phyloP scores from a whole-genome alignment of 495 filamentous ascomycete genomes.

The Achaetomiella virescens region DNA sequence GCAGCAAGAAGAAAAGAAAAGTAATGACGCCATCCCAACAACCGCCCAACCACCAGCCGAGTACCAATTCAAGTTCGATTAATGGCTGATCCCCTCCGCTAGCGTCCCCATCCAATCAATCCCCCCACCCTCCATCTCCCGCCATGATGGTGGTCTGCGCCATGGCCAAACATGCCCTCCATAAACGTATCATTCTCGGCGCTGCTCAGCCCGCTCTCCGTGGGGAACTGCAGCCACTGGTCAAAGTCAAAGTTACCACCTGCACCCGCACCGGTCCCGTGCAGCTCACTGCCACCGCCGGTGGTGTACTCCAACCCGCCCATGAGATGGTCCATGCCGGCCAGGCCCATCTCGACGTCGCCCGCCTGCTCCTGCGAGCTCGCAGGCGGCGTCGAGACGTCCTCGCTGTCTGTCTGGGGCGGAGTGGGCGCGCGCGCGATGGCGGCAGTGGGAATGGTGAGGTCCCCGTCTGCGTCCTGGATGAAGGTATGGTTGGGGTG shows the following conservation, averaged over 20 bases:
- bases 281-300: neutral
- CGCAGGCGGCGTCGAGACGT: constrained; percentile 23
- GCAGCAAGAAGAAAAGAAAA: neutral
- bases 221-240: constrained; percentile 40
- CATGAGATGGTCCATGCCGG: constrained; percentile 10
- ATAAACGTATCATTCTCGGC: constrained; percentile 19
- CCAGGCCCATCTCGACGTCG: constrained; percentile 4
- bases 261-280: neutral
- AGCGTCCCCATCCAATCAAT: constrained; percentile 3
- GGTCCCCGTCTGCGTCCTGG: neutral
- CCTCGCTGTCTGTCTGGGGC: constrained; percentile 21
- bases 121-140: neutral
- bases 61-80: neutral
- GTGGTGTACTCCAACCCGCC: neutral
- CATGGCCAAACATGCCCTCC: constrained; percentile 13
- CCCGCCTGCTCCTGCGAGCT: constrained; percentile 18
- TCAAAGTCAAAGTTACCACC: constrained; percentile 36
- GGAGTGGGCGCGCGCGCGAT: constrained; percentile 1
- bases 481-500: neutral
- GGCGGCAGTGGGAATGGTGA: neutral
- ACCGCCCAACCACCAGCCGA: neutral
- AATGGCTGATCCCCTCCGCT: constrained; percentile 2
- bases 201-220: constrained; percentile 26
- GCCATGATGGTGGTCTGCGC: neutral
- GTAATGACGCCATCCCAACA: neutral